phyloP scores from a whole-genome alignment of 2,329 filamentous ascomycete species.

The Amesomyces nigricolor region DNA sequence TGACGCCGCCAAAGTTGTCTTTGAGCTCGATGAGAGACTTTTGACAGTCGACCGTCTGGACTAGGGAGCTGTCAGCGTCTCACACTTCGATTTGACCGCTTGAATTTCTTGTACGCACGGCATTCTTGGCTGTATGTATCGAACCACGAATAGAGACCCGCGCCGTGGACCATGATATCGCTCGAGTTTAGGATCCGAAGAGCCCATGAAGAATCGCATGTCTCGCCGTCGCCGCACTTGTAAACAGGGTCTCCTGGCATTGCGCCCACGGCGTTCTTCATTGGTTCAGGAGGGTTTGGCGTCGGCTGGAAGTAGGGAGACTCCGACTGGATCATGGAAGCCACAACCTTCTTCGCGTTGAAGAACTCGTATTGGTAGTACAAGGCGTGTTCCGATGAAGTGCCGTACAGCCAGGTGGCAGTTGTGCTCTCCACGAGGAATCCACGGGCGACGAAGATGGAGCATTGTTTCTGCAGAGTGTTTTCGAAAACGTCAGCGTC shows the following conservation, averaged over 20 bases:
- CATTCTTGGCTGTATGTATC: constrained; percentile 12
- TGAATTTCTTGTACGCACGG: background rate
- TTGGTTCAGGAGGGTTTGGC: too few species aligned
- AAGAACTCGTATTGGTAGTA: constrained; percentile 80
- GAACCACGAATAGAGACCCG: constrained; percentile 16
- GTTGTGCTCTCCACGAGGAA: constrained; percentile 72
- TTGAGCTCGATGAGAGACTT: constrained; percentile 8
- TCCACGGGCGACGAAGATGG: constrained; percentile 81
- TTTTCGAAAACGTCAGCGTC: too few species aligned
- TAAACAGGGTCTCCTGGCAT: background rate
- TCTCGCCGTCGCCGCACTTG: too few species aligned
- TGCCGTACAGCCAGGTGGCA: constrained; percentile 76
- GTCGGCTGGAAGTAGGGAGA: constrained; percentile 63
- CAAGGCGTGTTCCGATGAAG: constrained; percentile 59
- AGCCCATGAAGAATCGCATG: too few species aligned
- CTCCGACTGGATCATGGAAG: constrained; percentile 81
- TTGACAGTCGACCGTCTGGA: constrained; percentile 18
- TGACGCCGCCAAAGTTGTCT: constrained; percentile 8
- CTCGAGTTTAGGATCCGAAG: too few species aligned
- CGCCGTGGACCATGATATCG: constrained; percentile 3
- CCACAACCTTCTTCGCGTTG: constrained; percentile 72
- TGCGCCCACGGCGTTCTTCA: too few species aligned
- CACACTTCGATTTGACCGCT: too few species aligned
- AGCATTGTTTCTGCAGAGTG: constrained; percentile 35
- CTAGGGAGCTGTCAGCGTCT: too few species aligned